Conservation (phyloP, 2,329 filamentous ascomycete genomes). For the Arthrobotrys pseudoclavata region DNA sequence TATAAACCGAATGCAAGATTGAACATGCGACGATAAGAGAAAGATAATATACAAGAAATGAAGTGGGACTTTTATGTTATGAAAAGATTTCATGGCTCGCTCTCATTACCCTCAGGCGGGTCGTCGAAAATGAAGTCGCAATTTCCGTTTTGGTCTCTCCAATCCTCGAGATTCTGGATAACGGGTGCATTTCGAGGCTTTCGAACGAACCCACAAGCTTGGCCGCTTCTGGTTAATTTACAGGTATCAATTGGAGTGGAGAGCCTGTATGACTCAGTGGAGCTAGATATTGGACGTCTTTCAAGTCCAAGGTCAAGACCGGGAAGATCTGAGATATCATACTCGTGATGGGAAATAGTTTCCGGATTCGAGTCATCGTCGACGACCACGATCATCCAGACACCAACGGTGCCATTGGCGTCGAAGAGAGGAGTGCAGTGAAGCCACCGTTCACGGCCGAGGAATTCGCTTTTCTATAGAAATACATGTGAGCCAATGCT, state of each 20-base stretch:
- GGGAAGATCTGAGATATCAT: slow-evolving; percentile 41
- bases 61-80: not conserved
- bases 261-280: slow-evolving; percentile 25
- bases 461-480: slow-evolving; percentile 64
- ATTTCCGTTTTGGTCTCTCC: slow-evolving; percentile 25
- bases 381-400: slow-evolving; percentile 83
- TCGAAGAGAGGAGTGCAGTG: slow-evolving; percentile 81
- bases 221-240: slow-evolving; percentile 2
- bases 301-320: slow-evolving; percentile 29
- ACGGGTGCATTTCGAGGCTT: slow-evolving; percentile 43
- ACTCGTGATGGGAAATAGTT: slow-evolving; percentile 24
- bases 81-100: not conserved
- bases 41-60: not conserved
- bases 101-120: slow-evolving; percentile 12
- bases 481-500: not conserved
- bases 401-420: slow-evolving; percentile 76
- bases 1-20: not conserved
- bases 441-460: slow-evolving; percentile 78
- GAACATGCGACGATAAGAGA: not conserved
- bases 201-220: slow-evolving; percentile 23
- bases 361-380: slow-evolving; percentile 66
- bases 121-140: slow-evolving; percentile 43
- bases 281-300: slow-evolving; percentile 29
- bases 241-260: slow-evolving; percentile 25
- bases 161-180: slow-evolving; percentile 45